Evolutionary conservation across 192 early-diverging fungal genomes (phyloP).

Genomic region (Coemansia sp.): DNA sequence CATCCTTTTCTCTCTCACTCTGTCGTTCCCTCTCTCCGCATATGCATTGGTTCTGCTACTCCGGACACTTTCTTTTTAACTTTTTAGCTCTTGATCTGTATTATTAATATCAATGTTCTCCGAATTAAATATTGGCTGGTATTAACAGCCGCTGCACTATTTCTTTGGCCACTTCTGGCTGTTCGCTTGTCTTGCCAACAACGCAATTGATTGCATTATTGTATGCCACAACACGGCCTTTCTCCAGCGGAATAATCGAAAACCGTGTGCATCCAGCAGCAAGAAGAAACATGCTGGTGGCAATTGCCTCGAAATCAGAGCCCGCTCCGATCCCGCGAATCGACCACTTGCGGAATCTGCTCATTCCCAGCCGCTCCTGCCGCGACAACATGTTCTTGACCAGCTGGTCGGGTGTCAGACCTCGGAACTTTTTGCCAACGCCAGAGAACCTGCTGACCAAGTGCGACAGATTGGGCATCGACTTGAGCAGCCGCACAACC

Average conservation of each 20-base stretch:
- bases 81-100: background rate
- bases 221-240: background rate
- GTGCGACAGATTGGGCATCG: background rate
- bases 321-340: background rate
- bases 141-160: background rate
- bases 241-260: background rate
- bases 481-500: background rate
- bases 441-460: background rate
- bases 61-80: background rate
- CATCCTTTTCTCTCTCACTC: too few relatives aligned
- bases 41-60: too few relatives aligned
- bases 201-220: background rate
- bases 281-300: background rate
- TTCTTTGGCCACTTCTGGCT: background rate
- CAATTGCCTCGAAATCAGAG: background rate
- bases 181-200: background rate
- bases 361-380: slow-evolving; percentile 1
- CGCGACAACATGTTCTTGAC: background rate
- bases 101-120: too few relatives aligned
- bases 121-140: background rate
- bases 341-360: slow-evolving; percentile 6
- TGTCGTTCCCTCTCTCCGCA: too few relatives aligned
- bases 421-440: background rate
- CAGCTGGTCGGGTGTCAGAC: background rate
- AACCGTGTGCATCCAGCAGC: slow-evolving; percentile 1